Conservation (phyloP, 352 stramenopile species). For the Globisporangium megalacanthum region DNA sequence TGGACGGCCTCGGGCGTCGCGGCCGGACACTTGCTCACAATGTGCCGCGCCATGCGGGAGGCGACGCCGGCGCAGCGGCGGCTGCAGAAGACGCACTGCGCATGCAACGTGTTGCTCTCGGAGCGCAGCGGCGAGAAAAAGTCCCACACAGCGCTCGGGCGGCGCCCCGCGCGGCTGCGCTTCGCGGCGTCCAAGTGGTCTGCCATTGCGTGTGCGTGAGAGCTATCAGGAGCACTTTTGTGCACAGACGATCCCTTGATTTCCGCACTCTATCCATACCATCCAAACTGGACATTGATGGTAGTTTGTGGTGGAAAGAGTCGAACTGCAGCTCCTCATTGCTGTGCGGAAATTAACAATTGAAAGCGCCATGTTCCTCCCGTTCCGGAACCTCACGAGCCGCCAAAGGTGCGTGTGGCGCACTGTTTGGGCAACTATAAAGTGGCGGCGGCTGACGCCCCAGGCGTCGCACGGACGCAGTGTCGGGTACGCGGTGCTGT, state of each 20-base stretch:
- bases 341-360: too few relatives aligned
- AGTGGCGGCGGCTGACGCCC: background rate
- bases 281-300: too few relatives aligned
- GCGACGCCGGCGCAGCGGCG: constrained; percentile 41
- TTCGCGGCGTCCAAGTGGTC: background rate
- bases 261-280: too few relatives aligned
- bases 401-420: constrained; percentile 38
- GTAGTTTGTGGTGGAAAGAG: background rate
- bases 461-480: constrained; percentile 16
- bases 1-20: constrained; percentile 22
- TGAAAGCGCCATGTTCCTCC: constrained; percentile 23
- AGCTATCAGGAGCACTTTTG: too few relatives aligned
- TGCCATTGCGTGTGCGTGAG: too few relatives aligned
- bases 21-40: constrained; percentile 36
- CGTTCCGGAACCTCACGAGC: constrained; percentile 57
- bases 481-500: constrained; percentile 54
- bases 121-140: constrained; percentile 44
- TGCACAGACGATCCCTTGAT: too few relatives aligned
- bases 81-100: constrained; percentile 41
- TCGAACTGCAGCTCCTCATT: background rate
- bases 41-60: constrained; percentile 39
- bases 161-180: constrained; percentile 18
- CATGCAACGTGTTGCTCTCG: constrained; percentile 39
- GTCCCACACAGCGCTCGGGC: constrained; percentile 38
- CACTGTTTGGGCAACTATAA: background rate